A percentile compares a stretch with the other conserved stretches of the same genome.
Evolutionary conservation across 2,329 filamentous ascomycete genomes (phyloP).

Genomic region (Aureobasidium namibiae): DNA sequence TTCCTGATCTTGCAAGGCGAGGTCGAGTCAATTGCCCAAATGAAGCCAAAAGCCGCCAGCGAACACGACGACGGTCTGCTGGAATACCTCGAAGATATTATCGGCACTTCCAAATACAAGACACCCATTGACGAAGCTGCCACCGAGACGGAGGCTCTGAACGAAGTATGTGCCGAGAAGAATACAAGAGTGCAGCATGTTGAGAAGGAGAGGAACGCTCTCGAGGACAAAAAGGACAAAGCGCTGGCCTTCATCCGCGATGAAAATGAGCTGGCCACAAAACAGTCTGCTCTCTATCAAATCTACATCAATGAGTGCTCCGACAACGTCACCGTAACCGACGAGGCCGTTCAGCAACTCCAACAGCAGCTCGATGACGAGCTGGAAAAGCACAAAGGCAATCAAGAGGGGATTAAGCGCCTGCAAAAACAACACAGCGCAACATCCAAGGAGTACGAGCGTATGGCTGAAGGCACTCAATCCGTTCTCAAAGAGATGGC

Average conservation of each 20-base stretch:
- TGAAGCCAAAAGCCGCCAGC: constrained; percentile 92
- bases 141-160: constrained; percentile 79
- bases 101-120: constrained; percentile 98
- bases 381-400: constrained; percentile 83
- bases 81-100: constrained; percentile 97
- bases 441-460: constrained; percentile 74
- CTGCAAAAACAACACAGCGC: constrained; percentile 78
- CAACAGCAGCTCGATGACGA: constrained; percentile 79
- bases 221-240: constrained; percentile 96
- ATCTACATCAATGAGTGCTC: constrained; percentile 81
- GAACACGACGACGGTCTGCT: constrained; percentile 95
- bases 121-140: constrained; percentile 91
- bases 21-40: constrained; percentile 96
- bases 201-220: constrained; percentile 86
- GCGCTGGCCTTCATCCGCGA: constrained; percentile 81
- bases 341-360: constrained; percentile 86
- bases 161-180: constrained; percentile 93
- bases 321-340: constrained; percentile 79
- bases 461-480: constrained; percentile 73
- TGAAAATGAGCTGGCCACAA: constrained; percentile 84
- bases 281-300: constrained; percentile 88
- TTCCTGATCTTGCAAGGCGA: constrained; percentile 97
- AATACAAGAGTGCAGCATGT: constrained; percentile 92
- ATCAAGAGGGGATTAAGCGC: constrained; percentile 81
- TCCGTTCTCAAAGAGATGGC: constrained; percentile 75